These are phyloP conservation scores for Aureobasidium sp. DNA, from an alignment of 2,329 filamentous ascomycete genomes.

Conservation along the genomic window DNA sequence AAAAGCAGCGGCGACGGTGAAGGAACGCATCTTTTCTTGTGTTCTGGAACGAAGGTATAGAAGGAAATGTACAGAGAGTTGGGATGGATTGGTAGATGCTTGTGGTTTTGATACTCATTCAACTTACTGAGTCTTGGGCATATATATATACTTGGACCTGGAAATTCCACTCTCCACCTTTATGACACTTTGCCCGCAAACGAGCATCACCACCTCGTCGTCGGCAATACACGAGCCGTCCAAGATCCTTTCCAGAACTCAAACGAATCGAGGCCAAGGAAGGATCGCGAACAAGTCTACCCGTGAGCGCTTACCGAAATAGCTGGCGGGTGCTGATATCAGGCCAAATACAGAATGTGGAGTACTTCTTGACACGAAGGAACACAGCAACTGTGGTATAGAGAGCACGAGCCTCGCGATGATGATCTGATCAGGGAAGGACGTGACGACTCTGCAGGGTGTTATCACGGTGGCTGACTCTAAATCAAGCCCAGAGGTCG, in stretches of 20 bases:
- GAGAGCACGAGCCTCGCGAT: background rate
- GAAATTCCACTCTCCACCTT: background rate
- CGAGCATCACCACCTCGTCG: background rate
- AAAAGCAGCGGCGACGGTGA: conserved; percentile 7
- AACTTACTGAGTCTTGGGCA: background rate
- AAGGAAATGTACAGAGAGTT: background rate
- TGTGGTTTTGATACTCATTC: background rate
- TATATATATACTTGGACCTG: conserved; percentile 5
- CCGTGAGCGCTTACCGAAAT: background rate
- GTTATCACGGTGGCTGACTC: conserved; percentile 1
- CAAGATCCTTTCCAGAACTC: background rate
- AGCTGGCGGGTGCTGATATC: background rate
- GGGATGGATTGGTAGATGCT: background rate
- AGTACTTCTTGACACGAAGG: background rate
- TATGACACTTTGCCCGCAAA: background rate
- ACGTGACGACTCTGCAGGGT: background rate
- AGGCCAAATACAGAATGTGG: background rate
- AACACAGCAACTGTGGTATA: background rate
- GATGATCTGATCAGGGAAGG: background rate
- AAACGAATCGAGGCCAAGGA: conserved; percentile 1
- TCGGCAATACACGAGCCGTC: background rate
- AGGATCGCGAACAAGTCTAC: background rate
- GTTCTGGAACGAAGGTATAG: background rate
- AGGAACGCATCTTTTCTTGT: conserved; percentile 6
- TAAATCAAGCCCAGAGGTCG: conserved; percentile 1